These are phyloP conservation scores for Eutrema salsugineum DNA, from an alignment of 441 rosid genomes.

Conservation along the genomic window DNA sequence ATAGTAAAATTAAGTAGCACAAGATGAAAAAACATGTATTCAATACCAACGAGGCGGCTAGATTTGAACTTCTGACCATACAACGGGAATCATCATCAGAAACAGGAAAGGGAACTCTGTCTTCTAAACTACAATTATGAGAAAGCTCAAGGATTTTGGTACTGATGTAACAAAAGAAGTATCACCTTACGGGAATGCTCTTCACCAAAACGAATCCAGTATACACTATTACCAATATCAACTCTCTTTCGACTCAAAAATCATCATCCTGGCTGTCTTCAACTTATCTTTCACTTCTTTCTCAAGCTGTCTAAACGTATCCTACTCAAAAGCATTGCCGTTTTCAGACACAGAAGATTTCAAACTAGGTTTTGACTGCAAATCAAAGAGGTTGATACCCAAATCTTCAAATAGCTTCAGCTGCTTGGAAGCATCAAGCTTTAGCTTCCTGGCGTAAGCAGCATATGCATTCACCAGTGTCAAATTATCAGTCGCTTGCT, in stretches of 20 bases:
- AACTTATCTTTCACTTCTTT: conserved; percentile 89
- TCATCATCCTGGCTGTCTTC: conserved; percentile 63
- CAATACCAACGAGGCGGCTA: too few relatives aligned
- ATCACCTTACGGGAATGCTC: too few relatives aligned
- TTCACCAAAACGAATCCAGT: too few relatives aligned
- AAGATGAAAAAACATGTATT: too few relatives aligned
- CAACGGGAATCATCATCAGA: too few relatives aligned
- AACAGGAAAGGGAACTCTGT: too few relatives aligned
- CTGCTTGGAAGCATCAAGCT: conserved; percentile 80
- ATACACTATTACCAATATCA: too few relatives aligned
- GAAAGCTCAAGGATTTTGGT: too few relatives aligned
- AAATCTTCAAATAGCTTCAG: conserved; percentile 69
- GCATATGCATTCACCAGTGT: conserved; percentile 80
- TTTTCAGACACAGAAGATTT: conserved; percentile 45
- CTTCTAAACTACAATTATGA: too few relatives aligned
- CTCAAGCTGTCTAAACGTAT: conserved; percentile 70
- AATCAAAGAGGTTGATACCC: conserved; percentile 59
- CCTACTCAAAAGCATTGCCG: conserved; percentile 60
- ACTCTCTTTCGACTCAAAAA: conserved; percentile 76
- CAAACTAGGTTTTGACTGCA: conserved; percentile 48
- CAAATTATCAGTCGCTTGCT: conserved; percentile 87
- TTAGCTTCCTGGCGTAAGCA: conserved; percentile 84
- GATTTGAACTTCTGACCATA: too few relatives aligned
- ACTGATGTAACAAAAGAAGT: too few relatives aligned
- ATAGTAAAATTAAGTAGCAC: too few relatives aligned